Conservation (phyloP, 148 eudicot genomes). For the Dysphania ambrosioides region DNA sequence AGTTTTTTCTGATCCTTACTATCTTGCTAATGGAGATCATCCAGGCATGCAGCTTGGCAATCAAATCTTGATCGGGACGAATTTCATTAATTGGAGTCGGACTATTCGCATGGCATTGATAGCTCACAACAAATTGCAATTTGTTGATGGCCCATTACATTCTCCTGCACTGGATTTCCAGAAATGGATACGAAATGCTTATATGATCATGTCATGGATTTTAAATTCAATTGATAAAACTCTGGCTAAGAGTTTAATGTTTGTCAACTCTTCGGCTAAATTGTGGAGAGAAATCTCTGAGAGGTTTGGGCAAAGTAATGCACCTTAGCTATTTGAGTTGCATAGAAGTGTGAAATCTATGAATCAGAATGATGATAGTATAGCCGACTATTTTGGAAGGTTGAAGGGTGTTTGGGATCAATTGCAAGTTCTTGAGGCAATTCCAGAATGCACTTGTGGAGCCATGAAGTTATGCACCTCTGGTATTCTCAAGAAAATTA, state of each 20-base stretch:
- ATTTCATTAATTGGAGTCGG: background rate
- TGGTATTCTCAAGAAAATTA: background rate
- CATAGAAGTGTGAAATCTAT: background rate
- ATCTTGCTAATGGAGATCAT: background rate
- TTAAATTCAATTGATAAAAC: background rate
- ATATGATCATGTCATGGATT: no score
- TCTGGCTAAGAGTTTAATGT: background rate
- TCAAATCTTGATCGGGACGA: background rate
- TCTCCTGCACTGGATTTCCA: background rate
- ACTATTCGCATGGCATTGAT: background rate
- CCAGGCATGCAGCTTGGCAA: background rate
- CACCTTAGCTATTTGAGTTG: background rate
- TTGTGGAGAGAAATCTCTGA: background rate
- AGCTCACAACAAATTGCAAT: background rate
- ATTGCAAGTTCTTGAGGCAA: background rate
- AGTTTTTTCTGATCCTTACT: background rate
- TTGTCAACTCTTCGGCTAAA: background rate
- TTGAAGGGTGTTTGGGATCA: background rate
- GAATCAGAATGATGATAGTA: background rate
- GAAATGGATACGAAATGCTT: no score
- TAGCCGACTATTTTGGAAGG: background rate
- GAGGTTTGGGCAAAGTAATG: background rate
- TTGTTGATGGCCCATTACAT: background rate
- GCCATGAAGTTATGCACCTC: background rate
- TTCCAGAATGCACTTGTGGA: background rate